These are phyloP conservation scores for Madurella mycetomatis DNA, from an alignment of 2,329 filamentous ascomycete genomes.

Conservation along the genomic window DNA sequence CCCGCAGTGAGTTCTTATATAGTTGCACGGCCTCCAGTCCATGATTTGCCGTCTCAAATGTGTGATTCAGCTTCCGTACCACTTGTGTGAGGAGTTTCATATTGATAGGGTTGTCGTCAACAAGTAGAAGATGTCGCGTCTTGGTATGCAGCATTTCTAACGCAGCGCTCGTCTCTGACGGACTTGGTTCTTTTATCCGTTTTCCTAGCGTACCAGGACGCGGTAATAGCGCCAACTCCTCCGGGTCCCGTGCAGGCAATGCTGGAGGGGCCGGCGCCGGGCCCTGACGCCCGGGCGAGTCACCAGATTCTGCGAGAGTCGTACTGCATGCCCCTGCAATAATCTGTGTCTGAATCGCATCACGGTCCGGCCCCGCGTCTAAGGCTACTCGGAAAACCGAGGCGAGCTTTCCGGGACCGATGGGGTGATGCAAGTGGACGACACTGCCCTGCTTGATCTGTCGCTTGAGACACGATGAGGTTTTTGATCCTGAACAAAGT, in stretches of 20 bases:
- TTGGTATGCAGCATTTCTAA: not conserved
- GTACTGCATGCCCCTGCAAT: not conserved
- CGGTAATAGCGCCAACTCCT: not conserved
- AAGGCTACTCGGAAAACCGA: conserved; percentile 14
- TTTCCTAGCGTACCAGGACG: not conserved
- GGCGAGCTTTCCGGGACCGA: conserved; percentile 20
- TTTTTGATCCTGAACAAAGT: conserved; percentile 17
- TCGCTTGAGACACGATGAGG: conserved; percentile 10
- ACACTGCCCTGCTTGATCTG: not conserved
- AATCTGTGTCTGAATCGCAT: not conserved
- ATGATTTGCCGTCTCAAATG: conserved; percentile 40
- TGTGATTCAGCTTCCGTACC: conserved; percentile 35
- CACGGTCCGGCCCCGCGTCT: not conserved
- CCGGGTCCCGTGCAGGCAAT: not conserved
- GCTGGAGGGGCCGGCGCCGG: no score
- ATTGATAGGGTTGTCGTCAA: conserved; percentile 42
- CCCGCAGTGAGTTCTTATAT: conserved; percentile 33
- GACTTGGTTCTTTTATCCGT: not conserved
- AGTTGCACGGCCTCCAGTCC: conserved; percentile 45
- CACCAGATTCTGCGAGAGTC: not conserved
- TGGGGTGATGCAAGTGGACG: conserved; percentile 20
- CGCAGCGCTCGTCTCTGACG: not conserved
- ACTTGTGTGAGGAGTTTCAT: conserved; percentile 36
- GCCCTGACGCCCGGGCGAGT: not conserved
- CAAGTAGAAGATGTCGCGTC: conserved; percentile 30